Base-by-base conservation (phyloP, 192 early-diverging fungal genomes). In the Neocallimastix lanati region DNA sequence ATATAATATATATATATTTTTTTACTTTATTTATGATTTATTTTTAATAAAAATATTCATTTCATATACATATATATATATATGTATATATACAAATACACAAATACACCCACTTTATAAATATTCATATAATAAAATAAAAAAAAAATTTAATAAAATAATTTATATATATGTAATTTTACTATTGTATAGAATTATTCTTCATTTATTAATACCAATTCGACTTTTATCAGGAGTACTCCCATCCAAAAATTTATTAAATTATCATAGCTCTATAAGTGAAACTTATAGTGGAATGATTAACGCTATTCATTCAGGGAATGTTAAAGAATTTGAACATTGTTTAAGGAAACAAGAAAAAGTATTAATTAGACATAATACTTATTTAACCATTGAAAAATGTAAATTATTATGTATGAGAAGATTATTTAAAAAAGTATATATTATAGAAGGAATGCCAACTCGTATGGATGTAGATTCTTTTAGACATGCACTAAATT, bases 321-420 rank as follows among this genome's bases (percentile, higher is more conserved):
- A 96, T 81, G 79, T 99, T 18, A 83, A 85, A 27, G 25, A 81
- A 29, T 99, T 96, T 83, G 95, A 97, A 79, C 83, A 86, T 37
- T 80, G 84, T 0, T 80, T 99, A 33, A 81, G 58, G 16, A 76
- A 81, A 25, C 83, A 87, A 33, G 91, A 95, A 84, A 78, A 85
- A 29, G 80, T 81, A 14, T 83, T 98, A 78, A 87, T 94, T 29
- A 67, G 82, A 11, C 83, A 89, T 40, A 94, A 94, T 18, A 92
- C 91, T 5, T 98, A 91, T 81, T 81, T 96, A 80, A 92, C 93
- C 14, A 88, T 97, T 2, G 97, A 98, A 81, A 82, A 91, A 18
- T 88, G 90, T 27, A 85, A 94, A 40, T 84, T 84, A 76, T 84
- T 99, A 29, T 92, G 87, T 12, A 84, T 95, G 9, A 84, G 96